Base-by-base conservation (phyloP, 1,139 yeast genomes). In the Taphrina communis region DNA sequence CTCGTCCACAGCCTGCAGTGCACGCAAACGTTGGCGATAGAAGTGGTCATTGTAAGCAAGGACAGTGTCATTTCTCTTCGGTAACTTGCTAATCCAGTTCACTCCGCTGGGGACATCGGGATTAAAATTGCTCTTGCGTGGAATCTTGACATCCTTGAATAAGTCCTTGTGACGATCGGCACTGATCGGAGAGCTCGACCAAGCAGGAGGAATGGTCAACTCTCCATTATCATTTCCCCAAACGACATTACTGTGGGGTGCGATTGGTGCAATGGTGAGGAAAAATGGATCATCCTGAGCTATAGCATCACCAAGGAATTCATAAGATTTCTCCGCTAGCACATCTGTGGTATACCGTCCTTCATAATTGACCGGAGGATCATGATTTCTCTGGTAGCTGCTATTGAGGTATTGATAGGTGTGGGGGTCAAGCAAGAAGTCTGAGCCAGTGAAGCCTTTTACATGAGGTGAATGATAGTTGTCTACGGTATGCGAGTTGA, bases 1-100 rank as follows among this genome's bases (percentile, higher is more conserved):
- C 59, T 68, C 70, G 36, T 68, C 70, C 25, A 68, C 70, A 12
- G 69, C 51, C 48, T 68, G 70, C 31, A 68, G 59, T 4, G 70
- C 60, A 6, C 66, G 58, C 12, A 68, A 17, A 8, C 70, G 58
- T 19, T 59, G 57, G 19, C 70, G 65, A 44, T 68, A 68, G 36
- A 65, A 68, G 39, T 65, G 75, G 58, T 78, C 78, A 6, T 74
- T 73, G 3, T 81, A 72, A 21, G 65, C 77, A 73, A 65, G 21
- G 21, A 44, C 63, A 31, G 63, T 52, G 14, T 42, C 51, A 36
- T 52, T 77, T 55, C 72, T 75, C 74, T 75, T 75, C 72, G 79
- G 80, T n/a, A 80, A 71, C 39, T 71, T 65, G 63, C 76, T 72
- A 39, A 79, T 73, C 82, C 82, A 79, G 35, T 73, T 55, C 44